These are phyloP conservation scores for Trichoderma sp. DNA, from an alignment of 2,329 filamentous ascomycete species.

Conservation along the genomic window DNA sequence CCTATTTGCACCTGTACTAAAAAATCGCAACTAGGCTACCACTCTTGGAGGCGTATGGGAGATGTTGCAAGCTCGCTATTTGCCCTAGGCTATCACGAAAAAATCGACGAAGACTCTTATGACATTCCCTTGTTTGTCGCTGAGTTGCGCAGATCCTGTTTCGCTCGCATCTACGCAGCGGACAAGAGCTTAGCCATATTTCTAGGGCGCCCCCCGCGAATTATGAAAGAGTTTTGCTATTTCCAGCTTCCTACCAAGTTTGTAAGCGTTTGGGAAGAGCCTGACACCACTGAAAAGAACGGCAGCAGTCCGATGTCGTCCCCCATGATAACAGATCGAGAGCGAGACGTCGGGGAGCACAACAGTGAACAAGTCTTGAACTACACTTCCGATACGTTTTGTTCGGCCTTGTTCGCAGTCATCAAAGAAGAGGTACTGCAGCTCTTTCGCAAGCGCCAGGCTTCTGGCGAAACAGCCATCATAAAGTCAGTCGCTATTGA, in stretches of 20 bases:
- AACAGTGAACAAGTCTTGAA: neutral
- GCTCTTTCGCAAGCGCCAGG: slow-evolving; percentile 14
- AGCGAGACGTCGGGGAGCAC: neutral
- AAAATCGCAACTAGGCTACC: neutral
- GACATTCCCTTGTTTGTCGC: slow-evolving; percentile 1
- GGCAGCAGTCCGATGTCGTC: neutral
- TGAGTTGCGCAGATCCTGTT: slow-evolving; percentile 14
- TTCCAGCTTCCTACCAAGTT: slow-evolving; percentile 5
- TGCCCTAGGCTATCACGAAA: slow-evolving; percentile 14
- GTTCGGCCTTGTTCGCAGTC: neutral
- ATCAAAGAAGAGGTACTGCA: slow-evolving; percentile 11
- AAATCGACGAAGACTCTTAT: neutral
- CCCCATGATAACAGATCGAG: neutral
- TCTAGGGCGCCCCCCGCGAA: neutral
- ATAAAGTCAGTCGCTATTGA: neutral
- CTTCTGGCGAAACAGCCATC: neutral
- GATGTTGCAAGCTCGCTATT: slow-evolving; percentile 13
- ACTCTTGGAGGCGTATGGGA: slow-evolving; percentile 15
- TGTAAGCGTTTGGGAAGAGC: neutral
- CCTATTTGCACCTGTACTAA: neutral
- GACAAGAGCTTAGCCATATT: slow-evolving; percentile 13
- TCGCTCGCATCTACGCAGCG: slow-evolving; percentile 13
- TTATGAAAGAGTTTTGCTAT: slow-evolving; percentile 16
- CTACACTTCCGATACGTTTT: slow-evolving; percentile 9
- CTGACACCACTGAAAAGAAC: neutral